phyloP scores from a whole-genome alignment of 2,329 filamentous ascomycete species.

The Fusarium xyrophilum region DNA sequence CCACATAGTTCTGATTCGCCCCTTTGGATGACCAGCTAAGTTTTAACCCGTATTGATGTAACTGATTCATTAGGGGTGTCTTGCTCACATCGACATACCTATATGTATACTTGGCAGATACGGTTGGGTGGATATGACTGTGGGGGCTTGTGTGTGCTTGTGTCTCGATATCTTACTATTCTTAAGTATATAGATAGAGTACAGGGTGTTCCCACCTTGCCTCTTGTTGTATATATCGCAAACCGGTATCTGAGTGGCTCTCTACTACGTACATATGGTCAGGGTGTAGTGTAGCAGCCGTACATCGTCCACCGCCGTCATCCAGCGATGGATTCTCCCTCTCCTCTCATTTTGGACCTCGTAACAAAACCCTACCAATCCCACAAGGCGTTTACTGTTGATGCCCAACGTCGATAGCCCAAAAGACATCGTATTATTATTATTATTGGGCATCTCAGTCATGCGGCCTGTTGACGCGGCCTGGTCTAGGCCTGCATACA shows the following conservation, averaged over 20 bases:
- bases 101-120: not conserved
- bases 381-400: slow-evolving; percentile 8
- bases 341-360: slow-evolving; percentile 19
- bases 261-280: not conserved
- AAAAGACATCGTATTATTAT: not conserved
- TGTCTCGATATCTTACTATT: slow-evolving; percentile 20
- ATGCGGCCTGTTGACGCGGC: slow-evolving; percentile 24
- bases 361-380: slow-evolving; percentile 18
- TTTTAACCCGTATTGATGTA: slow-evolving; percentile 23
- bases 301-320: not conserved
- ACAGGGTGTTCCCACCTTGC: slow-evolving; percentile 4
- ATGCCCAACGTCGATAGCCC: slow-evolving; percentile 20
- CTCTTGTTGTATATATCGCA: slow-evolving; percentile 24
- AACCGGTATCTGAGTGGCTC: not conserved
- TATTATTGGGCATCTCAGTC: slow-evolving; percentile 2
- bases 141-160: slow-evolving; percentile 7
- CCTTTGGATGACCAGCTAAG: slow-evolving; percentile 2
- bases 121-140: slow-evolving; percentile 2
- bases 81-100: not conserved
- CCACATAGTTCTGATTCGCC: slow-evolving; percentile 1
- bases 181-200: slow-evolving; percentile 17
- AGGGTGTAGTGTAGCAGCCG: not conserved
- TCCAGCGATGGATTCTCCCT: slow-evolving; percentile 12
- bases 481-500: slow-evolving; percentile 23
- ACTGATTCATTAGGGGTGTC: not conserved